A percentile compares a stretch with the other conserved stretches of the same genome.
These are phyloP conservation scores for Pelagophyceae sp. DNA, from an alignment of 352 stramenopile species.

Conservation along the genomic window DNA sequence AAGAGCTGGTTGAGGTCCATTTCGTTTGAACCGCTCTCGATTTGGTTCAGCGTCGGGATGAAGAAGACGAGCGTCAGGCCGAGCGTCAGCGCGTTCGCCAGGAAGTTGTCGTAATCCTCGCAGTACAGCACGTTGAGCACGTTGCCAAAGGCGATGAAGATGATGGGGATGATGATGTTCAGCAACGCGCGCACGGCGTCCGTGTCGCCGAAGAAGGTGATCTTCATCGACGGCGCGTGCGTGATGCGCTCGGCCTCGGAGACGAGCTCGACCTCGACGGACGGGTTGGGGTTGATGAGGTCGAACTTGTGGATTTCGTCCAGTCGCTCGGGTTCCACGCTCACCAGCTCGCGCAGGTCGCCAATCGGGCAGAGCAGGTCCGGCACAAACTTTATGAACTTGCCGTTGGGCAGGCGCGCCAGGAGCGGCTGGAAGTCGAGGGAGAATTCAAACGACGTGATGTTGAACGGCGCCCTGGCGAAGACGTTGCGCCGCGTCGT, in stretches of 20 bases:
- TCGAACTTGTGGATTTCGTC: conserved; percentile 17
- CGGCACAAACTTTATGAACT: not conserved
- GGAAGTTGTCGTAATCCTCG: not conserved
- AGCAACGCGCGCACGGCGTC: not conserved
- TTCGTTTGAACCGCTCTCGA: not conserved
- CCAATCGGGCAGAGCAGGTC: not conserved
- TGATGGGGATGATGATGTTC: not conserved
- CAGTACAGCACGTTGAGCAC: not conserved
- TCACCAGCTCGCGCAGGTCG: not conserved
- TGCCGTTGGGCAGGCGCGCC: too few species aligned
- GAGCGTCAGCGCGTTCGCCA: not conserved
- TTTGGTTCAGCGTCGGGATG: not conserved
- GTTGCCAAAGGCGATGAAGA: conserved; percentile 3
- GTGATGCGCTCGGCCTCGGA: not conserved
- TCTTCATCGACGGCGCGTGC: too few species aligned
- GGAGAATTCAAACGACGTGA: too few species aligned
- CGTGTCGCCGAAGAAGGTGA: conserved; percentile 4
- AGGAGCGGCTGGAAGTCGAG: too few species aligned
- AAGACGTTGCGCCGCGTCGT: not conserved
- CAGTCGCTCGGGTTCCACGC: not conserved
- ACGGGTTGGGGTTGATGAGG: not conserved
- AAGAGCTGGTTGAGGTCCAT: conserved; percentile 6
- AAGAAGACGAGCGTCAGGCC: conserved; percentile 1
- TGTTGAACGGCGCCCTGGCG: too few species aligned
- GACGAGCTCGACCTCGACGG: not conserved